phyloP scores from a whole-genome alignment of 495 filamentous ascomycete species.

The Penicillium robsamsonii region DNA sequence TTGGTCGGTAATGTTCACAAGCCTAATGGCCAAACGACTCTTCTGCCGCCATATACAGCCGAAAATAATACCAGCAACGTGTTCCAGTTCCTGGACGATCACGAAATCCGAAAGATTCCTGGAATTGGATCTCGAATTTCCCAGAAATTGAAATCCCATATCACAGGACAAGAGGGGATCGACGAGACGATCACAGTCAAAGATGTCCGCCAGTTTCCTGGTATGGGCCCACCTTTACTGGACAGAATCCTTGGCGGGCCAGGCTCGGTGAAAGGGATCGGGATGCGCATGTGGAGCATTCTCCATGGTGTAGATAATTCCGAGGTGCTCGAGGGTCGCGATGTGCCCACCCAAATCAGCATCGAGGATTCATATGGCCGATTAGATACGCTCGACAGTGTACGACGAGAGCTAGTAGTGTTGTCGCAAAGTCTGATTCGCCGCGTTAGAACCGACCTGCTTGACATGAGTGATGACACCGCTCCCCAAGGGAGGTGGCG shows the following conservation, averaged over 20 bases:
- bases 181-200: constrained; percentile 61
- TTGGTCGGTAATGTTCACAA: constrained; percentile 82
- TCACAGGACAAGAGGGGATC: constrained; percentile 48
- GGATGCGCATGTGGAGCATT: constrained; percentile 69
- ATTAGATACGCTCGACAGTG: constrained; percentile 58
- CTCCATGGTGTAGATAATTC: constrained; percentile 65
- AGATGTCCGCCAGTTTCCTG: constrained; percentile 59
- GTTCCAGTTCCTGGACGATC: constrained; percentile 66
- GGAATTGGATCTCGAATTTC: constrained; percentile 82
- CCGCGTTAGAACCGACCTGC: constrained; percentile 75
- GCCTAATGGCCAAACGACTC: constrained; percentile 79
- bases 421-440: constrained; percentile 69
- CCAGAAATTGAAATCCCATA: constrained; percentile 61
- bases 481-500: constrained; percentile 52
- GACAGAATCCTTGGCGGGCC: constrained; percentile 66
- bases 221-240: constrained; percentile 58
- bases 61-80: constrained; percentile 48
- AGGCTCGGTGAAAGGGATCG: constrained; percentile 66
- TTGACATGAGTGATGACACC: constrained; percentile 47
- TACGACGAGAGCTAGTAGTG: constrained; percentile 60
- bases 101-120: constrained; percentile 78
- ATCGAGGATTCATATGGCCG: constrained; percentile 87
- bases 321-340: constrained; percentile 67
- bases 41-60: constrained; percentile 60
- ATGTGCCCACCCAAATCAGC: constrained; percentile 82